Evolutionary conservation across 108 stramenopile genomes (phyloP).

Genomic region (Skeletonema grethae): DNA sequence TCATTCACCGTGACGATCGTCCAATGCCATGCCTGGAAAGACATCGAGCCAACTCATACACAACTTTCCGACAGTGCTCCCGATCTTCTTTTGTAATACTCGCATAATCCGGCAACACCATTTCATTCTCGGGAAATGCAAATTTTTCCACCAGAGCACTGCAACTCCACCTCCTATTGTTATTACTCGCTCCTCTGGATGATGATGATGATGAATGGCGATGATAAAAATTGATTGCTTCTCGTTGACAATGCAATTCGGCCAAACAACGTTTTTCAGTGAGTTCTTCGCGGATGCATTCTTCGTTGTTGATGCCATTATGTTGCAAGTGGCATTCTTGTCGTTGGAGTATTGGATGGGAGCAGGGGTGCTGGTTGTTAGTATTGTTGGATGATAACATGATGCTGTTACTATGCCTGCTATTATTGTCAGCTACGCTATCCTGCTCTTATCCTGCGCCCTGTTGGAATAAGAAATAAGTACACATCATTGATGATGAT

Average conservation of each 20-base stretch:
- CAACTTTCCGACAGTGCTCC: constrained; percentile 18
- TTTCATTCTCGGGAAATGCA: constrained; percentile 23
- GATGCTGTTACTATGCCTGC: no score
- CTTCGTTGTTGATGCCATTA: constrained; percentile 24
- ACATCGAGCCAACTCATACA: constrained; percentile 31
- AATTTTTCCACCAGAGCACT: constrained; percentile 17
- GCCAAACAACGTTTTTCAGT: constrained; percentile 31
- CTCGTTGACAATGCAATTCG: constrained; percentile 17
- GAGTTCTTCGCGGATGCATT: constrained; percentile 31
- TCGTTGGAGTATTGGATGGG: constrained; percentile 6
- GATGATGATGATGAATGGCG: not conserved
- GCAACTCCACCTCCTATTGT: constrained; percentile 4
- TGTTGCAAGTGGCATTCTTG: constrained; percentile 19
- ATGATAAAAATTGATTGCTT: constrained; percentile 22
- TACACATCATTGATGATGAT: no score
- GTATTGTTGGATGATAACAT: no score
- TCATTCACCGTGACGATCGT: not conserved
- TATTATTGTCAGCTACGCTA: no score
- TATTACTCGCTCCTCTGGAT: not conserved
- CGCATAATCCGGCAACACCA: constrained; percentile 7
- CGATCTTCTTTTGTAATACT: constrained; percentile 10
- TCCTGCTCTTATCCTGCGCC: no score
- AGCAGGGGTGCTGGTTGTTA: constrained; percentile 5
- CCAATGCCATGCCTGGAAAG: constrained; percentile 20
- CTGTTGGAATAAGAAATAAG: no score